Percentiles rank a stretch among this genome's conserved stretches.
Evolutionary conservation across 1,284 basidiomycete species (phyloP).

Genomic region (Cutaneotrichosporon cutaneum): DNA sequence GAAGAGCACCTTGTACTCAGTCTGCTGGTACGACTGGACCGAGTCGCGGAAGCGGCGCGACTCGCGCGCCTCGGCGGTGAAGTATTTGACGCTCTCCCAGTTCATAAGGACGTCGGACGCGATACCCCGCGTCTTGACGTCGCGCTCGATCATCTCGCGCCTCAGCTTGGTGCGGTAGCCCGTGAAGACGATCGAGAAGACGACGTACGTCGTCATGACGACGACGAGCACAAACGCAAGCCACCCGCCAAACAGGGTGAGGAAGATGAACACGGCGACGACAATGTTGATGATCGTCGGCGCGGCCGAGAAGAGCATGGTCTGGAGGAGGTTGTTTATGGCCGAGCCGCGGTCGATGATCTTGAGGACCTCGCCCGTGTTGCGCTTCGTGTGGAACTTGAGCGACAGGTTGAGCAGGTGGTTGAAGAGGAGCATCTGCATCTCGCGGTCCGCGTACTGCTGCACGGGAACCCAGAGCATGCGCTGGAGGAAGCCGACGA

Average conservation of each 20-base stretch:
- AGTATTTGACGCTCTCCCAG: conserved; percentile 96
- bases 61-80: conserved; percentile 93
- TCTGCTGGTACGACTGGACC: conserved; percentile 80
- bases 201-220: conserved; percentile 85
- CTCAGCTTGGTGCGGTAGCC: conserved; percentile 78
- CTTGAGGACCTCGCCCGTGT: conserved; percentile 93
- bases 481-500: conserved; percentile 86
- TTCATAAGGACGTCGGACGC: conserved; percentile 97
- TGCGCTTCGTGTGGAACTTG: conserved; percentile 88
- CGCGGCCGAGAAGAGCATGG: conserved; percentile 87
- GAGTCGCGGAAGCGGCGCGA: conserved; percentile 83
- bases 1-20: conserved; percentile 87
- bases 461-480: conserved; percentile 97
- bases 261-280: conserved; percentile 92
- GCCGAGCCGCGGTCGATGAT: conserved; percentile 99
- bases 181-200: conserved; percentile 93
- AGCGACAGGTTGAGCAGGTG: conserved; percentile 87
- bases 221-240: conserved; percentile 82
- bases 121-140: conserved; percentile 88
- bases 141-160: conserved; percentile 86
- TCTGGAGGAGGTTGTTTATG: conserved; percentile 89
- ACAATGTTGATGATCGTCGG: conserved; percentile 93
- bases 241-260: conserved; percentile 65
- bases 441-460: conserved; percentile 87
- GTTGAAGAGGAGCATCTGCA: conserved; percentile 87